Evolutionary conservation across 306 rosid genomes (phyloP), one percentile per base, ranked within the genome.

Genomic region (Pterocarpus santalinus): DNA sequence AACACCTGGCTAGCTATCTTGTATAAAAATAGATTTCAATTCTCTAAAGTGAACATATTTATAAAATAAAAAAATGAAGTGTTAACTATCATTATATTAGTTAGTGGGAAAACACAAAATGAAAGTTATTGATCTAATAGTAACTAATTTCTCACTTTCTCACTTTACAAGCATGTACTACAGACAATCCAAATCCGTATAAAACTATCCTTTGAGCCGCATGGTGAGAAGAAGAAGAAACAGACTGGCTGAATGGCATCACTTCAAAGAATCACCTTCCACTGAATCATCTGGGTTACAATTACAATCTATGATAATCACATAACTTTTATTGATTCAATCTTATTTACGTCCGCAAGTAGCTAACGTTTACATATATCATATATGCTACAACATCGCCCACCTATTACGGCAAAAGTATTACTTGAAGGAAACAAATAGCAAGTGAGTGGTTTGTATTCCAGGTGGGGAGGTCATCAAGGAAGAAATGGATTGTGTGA

Each of bases 401-500:
- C 38, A 13, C 8, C 52, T 51, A 60, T 73, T 73, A 62, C 86
- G 69, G 32, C 61, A 76, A 51, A n/a, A 47, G 46, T 12, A 22
- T 56, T 63, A 47, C 69, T 62, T 63, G 5, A 8, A 36, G 41
- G 56, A 33, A 34, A 35, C 68, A 5, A 35, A 62, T 17, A 30
- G 62, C 11, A 71, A 12, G 73, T 55, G 2, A 39, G 67, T 47
- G 44, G 36, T 17, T 65, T 22, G 61, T 13, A 55, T 56, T 57
- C 47, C 39, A 62, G 28, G 65, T 39, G 2, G 16, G 46, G 67
- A 49, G 41, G 77, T 58, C 58, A 63, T 91, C 92, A 91, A 66
- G 97, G 97, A 79, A 91, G 92, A 88, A 92, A 91, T 51, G 97
- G 97, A 87, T 92, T 89, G 88, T 92, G 92, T 34, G 97, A 92